These are phyloP conservation scores for Curvularia spicifera DNA, from an alignment of 2,329 filamentous ascomycete species.

Conservation along the genomic window DNA sequence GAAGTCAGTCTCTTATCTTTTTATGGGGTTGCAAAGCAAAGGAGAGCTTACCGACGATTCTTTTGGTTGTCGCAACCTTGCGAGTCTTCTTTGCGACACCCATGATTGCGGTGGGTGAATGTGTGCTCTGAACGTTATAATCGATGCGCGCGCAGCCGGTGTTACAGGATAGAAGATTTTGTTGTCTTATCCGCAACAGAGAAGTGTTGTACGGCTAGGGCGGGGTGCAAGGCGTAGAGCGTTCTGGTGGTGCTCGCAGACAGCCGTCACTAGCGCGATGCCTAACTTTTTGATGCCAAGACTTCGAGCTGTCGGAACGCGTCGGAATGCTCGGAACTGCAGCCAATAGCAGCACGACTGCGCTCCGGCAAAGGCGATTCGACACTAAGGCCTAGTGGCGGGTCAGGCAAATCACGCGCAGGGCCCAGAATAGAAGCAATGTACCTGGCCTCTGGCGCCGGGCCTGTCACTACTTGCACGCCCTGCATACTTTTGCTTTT, in stretches of 20 bases:
- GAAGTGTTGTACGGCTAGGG: neutral
- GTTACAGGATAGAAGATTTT: neutral
- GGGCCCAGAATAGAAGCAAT: constrained; percentile 16
- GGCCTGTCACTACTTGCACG: constrained; percentile 2
- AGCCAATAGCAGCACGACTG: neutral
- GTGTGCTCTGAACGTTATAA: fast-evolving
- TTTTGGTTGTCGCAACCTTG: constrained; percentile 86
- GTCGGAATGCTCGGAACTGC: neutral
- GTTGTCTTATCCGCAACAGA: neutral
- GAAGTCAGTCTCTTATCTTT: constrained; percentile 3
- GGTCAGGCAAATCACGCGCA: constrained; percentile 7
- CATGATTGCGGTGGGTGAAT: constrained; percentile 62
- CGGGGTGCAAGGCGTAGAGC: neutral
- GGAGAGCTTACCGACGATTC: constrained; percentile 68
- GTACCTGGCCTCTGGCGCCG: constrained; percentile 8
- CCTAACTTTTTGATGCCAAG: constrained; percentile 18
- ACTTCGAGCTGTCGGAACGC: neutral
- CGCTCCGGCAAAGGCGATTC: neutral
- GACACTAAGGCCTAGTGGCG: constrained; percentile 5
- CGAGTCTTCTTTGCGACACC: constrained; percentile 87
- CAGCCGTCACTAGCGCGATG: constrained; percentile 10
- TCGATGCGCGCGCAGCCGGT: too few relatives aligned
- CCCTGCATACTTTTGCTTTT: constrained; percentile 17
- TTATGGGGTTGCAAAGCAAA: neutral
- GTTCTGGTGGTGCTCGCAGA: constrained; percentile 6